Evolutionary conservation across 805 yeast species (phyloP).

Genomic region (Metschnikowia cubensis): DNA sequence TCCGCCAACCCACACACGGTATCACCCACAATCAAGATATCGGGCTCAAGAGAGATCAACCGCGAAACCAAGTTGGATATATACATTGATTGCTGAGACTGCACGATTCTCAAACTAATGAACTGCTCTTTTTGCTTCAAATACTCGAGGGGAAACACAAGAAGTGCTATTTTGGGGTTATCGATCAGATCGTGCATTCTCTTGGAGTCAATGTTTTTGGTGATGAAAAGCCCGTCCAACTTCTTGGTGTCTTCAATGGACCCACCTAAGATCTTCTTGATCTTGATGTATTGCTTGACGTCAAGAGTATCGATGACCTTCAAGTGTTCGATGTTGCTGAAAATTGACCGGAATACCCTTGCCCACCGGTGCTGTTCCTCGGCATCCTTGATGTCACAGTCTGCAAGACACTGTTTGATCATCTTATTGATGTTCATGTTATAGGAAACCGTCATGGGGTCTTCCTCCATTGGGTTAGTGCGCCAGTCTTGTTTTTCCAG

Average conservation of each 20-base stretch:
- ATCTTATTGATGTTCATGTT: constrained; percentile 48
- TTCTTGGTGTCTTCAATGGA: constrained; percentile 52
- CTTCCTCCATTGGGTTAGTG: not conserved
- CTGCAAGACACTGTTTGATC: constrained; percentile 56
- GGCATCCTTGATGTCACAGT: constrained; percentile 46
- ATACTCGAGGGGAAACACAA: constrained; percentile 89
- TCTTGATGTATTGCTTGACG: constrained; percentile 81
- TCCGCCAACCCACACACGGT: constrained; percentile 81
- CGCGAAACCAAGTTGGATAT: constrained; percentile 77
- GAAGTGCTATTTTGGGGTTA: constrained; percentile 72
- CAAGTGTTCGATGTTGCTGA: constrained; percentile 54
- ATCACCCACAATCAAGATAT: constrained; percentile 71
- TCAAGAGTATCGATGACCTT: constrained; percentile 75
- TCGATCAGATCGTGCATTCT: constrained; percentile 63
- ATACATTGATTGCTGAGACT: constrained; percentile 85
- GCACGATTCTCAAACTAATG: constrained; percentile 75
- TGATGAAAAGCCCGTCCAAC: constrained; percentile 78
- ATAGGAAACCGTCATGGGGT: constrained; percentile 16
- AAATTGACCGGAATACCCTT: constrained; percentile 43
- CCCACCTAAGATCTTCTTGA: constrained; percentile 83
- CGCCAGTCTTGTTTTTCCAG: not conserved
- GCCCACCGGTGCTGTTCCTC: constrained; percentile 55
- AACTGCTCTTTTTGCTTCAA: constrained; percentile 71
- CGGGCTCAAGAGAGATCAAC: constrained; percentile 72
- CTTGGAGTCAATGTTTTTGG: constrained; percentile 77